phyloP scores from a whole-genome alignment of 1,284 basidiomycete species.

The Pascua sp. region DNA sequence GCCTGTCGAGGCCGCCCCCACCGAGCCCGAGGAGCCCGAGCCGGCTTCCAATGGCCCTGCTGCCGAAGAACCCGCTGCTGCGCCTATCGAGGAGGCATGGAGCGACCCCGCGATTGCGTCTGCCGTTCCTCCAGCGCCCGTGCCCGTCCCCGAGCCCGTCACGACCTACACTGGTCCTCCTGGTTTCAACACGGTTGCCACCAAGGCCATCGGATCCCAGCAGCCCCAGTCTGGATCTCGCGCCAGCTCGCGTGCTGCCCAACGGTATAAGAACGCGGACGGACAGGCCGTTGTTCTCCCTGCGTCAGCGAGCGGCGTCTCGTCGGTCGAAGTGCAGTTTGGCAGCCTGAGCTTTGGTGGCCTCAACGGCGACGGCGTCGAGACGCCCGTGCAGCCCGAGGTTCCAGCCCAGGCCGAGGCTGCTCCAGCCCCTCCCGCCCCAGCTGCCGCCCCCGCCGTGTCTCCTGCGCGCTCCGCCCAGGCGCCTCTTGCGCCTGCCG shows the following conservation, averaged over 20 bases:
- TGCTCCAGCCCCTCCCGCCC: conserved; percentile 17
- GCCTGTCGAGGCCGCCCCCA: conserved; percentile 12
- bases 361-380: conserved; percentile 45
- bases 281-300: conserved; percentile 50
- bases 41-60: background rate
- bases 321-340: conserved; percentile 49
- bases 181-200: conserved; percentile 46
- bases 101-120: conserved; percentile 43
- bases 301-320: conserved; percentile 31
- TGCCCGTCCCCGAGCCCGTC: conserved; percentile 32
- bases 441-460: conserved; percentile 16
- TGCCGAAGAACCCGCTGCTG: conserved; percentile 12
- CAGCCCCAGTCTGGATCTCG: conserved; percentile 23
- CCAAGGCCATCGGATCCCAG: conserved; percentile 25
- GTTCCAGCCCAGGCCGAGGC: conserved; percentile 24
- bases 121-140: conserved; percentile 20
- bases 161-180: conserved; percentile 50
- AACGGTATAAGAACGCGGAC: conserved; percentile 47
- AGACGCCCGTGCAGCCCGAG: conserved; percentile 32
- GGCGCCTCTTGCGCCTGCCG: conserved; percentile 8
- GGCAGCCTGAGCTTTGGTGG: conserved; percentile 50
- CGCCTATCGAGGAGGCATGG: conserved; percentile 12
- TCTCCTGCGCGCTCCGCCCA: conserved; percentile 18
- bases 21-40: conserved; percentile 5
- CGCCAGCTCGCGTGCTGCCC: conserved; percentile 45